A percentile compares a stretch with the other conserved stretches of the same genome.
Conservation (phyloP, 2,329 filamentous ascomycete species). For the Ophiostoma pallidulum region DNA sequence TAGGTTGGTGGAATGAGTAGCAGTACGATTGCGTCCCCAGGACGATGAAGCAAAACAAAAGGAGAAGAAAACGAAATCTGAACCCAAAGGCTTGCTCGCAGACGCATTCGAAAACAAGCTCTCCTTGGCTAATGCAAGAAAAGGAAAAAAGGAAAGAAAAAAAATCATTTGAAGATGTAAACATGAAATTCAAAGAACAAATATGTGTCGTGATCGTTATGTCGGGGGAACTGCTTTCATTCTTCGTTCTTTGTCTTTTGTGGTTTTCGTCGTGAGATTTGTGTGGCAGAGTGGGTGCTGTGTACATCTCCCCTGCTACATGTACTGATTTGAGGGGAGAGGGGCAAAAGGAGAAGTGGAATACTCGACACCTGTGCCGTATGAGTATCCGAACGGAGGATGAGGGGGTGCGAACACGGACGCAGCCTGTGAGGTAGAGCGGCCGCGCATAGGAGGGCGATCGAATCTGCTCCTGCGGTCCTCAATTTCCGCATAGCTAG, state of each 20-base stretch:
- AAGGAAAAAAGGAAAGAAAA: background rate
- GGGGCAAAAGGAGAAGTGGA: slow-evolving; percentile 6
- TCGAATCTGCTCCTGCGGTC: slow-evolving; percentile 38
- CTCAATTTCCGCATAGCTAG: slow-evolving; percentile 41
- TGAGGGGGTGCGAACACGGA: slow-evolving; percentile 28
- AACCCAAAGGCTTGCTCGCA: slow-evolving; percentile 4
- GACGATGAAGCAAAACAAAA: background rate
- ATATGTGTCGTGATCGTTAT: slow-evolving; percentile 3
- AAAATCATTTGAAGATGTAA: background rate
- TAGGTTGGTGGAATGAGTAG: background rate
- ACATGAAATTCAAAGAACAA: no score
- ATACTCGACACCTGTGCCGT: slow-evolving; percentile 14
- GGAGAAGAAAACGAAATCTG: background rate
- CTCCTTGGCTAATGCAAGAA: background rate
- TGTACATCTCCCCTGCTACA: no score
- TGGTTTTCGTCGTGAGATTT: background rate
- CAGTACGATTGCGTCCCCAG: slow-evolving; percentile 4
- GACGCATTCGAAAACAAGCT: background rate
- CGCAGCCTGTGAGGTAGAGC: slow-evolving; percentile 41
- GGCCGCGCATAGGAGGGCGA: slow-evolving; percentile 34
- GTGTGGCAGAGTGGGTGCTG: background rate
- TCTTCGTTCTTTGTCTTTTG: background rate
- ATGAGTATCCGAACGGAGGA: slow-evolving; percentile 15
- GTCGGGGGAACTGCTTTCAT: background rate
- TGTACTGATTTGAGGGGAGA: background rate